These are phyloP conservation scores for Schwanniomyces polymorphus DNA, from an alignment of 805 yeast genomes.

Conservation along the genomic window DNA sequence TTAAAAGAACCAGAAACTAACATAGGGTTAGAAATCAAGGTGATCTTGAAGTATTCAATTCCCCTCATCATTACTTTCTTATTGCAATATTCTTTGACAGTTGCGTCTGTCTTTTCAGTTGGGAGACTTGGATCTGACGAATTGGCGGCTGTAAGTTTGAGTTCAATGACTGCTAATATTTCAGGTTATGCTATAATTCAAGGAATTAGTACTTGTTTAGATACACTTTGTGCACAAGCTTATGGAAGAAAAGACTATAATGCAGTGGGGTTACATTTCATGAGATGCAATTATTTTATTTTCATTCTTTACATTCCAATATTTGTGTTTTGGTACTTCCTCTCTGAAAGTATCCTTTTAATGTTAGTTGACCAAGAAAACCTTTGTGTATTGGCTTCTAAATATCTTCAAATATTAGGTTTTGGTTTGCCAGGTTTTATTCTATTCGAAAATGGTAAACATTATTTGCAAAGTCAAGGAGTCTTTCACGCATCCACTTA, in stretches of 20 bases:
- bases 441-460: conserved; percentile 69
- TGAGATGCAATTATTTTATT: conserved; percentile 63
- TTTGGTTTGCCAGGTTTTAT: conserved; percentile 76
- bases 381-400: conserved; percentile 49
- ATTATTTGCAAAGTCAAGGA: conserved; percentile 75
- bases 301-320: conserved; percentile 54
- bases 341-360: conserved; percentile 50
- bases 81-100: conserved; percentile 69
- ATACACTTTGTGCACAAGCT: conserved; percentile 77
- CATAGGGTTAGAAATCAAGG: conserved; percentile 35
- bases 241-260: conserved; percentile 66
- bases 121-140: conserved; percentile 72
- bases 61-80: conserved; percentile 69
- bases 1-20: conserved; percentile 46
- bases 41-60: conserved; percentile 41
- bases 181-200: conserved; percentile 74
- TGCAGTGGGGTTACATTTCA: conserved; percentile 66
- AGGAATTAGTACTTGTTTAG: conserved; percentile 77
- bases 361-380: conserved; percentile 24
- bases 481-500: conserved; percentile 79
- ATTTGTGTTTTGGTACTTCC: conserved; percentile 58
- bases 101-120: conserved; percentile 76
- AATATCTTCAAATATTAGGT: conserved; percentile 54
- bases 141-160: conserved; percentile 73
- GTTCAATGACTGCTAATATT: conserved; percentile 77